Conservation (phyloP, 352 stramenopile genomes). For the Phytophthora syringae region DNA sequence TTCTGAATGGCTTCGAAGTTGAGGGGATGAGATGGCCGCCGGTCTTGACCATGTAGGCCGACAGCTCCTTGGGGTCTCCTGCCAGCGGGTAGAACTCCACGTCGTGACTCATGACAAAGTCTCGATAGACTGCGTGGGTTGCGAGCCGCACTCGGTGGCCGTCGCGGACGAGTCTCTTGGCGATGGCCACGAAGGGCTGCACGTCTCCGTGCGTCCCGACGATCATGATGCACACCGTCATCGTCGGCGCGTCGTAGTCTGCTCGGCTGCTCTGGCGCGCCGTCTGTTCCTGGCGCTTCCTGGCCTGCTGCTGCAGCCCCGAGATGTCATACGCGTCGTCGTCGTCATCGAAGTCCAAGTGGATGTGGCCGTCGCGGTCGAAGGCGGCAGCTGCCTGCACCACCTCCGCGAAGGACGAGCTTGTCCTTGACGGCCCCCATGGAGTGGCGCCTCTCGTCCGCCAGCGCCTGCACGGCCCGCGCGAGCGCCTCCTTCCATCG, state of each 20-base stretch:
- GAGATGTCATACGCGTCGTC: conserved; percentile 56
- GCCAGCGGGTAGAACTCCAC: conserved; percentile 86
- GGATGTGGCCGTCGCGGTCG: conserved; percentile 55
- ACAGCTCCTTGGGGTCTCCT: conserved; percentile 77
- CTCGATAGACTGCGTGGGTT: conserved; percentile 88
- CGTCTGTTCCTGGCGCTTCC: conserved; percentile 28
- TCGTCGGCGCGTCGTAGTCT: conserved; percentile 37
- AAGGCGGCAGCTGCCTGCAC: conserved; percentile 55
- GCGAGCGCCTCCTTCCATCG: conserved; percentile 40
- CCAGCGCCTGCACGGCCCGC: conserved; percentile 28
- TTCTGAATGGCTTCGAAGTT: conserved; percentile 68
- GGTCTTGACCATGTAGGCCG: conserved; percentile 94
- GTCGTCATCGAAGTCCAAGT: conserved; percentile 55
- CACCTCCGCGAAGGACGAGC: conserved; percentile 46
- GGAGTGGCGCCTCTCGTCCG: conserved; percentile 27
- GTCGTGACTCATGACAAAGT: conserved; percentile 78
- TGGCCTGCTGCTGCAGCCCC: conserved; percentile 35
- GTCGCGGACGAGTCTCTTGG: conserved; percentile 78
- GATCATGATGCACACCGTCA: conserved; percentile 92
- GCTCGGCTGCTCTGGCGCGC: conserved; percentile 22
- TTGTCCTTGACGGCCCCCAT: conserved; percentile 9
- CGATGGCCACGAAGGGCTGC: conserved; percentile 88
- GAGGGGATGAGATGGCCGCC: conserved; percentile 75
- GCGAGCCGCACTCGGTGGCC: conserved; percentile 93
- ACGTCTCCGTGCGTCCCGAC: conserved; percentile 91